These are phyloP conservation scores for Solanum peruvianum DNA, from an alignment of 257 asterid genomes.

Conservation along the genomic window DNA sequence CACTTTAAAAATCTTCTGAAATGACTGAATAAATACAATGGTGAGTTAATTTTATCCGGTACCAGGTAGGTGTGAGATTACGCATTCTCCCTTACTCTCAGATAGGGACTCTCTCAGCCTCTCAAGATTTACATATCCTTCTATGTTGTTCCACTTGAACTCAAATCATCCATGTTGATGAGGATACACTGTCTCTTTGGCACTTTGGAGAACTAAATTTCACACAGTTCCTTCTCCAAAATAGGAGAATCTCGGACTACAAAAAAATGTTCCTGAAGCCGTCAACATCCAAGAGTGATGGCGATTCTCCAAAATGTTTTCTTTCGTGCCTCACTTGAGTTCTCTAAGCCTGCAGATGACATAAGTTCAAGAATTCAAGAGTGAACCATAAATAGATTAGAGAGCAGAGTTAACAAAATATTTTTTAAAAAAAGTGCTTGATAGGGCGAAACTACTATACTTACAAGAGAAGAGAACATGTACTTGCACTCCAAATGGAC, in stretches of 20 bases:
- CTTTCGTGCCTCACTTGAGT: background rate
- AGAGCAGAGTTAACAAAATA: background rate
- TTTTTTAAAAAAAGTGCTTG: too few species aligned
- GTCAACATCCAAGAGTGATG: background rate
- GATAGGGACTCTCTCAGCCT: background rate
- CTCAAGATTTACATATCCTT: background rate
- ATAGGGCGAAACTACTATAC: too few species aligned
- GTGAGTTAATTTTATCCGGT: too few species aligned
- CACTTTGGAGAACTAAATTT: background rate
- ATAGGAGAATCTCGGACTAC: background rate
- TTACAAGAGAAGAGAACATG: background rate
- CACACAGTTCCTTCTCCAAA: background rate
- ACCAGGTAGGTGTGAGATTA: too few species aligned
- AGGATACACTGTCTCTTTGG: background rate
- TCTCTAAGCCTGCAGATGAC: background rate
- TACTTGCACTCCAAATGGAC: background rate
- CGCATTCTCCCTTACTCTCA: background rate
- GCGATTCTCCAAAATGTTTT: background rate
- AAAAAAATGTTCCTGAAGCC: background rate
- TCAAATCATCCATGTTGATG: background rate
- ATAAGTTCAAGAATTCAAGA: background rate
- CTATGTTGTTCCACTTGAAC: background rate
- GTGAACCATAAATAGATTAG: background rate
- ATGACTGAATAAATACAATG: too few species aligned
- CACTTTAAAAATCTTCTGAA: too few species aligned